Conservation (phyloP, 371 early-diverging fungal species). For the Neoconidiobolus thromboides region DNA sequence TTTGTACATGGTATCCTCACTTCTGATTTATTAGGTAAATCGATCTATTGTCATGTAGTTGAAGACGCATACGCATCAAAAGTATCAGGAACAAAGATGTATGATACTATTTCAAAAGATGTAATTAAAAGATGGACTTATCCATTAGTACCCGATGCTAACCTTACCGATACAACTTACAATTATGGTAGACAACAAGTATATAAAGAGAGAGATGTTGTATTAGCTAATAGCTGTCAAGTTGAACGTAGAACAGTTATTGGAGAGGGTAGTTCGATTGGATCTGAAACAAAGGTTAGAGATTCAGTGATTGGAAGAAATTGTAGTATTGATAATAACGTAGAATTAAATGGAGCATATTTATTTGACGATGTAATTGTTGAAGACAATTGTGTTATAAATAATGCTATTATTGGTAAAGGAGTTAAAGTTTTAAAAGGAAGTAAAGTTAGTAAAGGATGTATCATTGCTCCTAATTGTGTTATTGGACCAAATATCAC, state of each 20-base stretch:
- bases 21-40: constrained; percentile 73
- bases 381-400: constrained; percentile 36
- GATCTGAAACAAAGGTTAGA: constrained; percentile 42
- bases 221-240: constrained; percentile 20
- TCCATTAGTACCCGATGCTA: constrained; percentile 83
- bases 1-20: constrained; percentile 83
- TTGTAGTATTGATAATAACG: constrained; percentile 43
- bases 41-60: constrained; percentile 66
- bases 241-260: constrained; percentile 43
- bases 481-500: constrained; percentile 53
- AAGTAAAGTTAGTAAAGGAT: constrained; percentile 42
- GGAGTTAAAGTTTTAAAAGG: constrained; percentile 39
- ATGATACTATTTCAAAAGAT: constrained; percentile 71
- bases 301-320: constrained; percentile 68
- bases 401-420: constrained; percentile 52
- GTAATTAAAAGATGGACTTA: constrained; percentile 80
- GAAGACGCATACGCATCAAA: constrained; percentile 65
- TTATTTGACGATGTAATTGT: constrained; percentile 64
- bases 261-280: constrained; percentile 55
- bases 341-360: constrained; percentile 49
- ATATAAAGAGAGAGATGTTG: constrained; percentile 63
- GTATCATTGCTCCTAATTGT: constrained; percentile 47
- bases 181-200: constrained; percentile 53
- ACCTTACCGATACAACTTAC: constrained; percentile 47
- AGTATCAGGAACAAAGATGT: constrained; percentile 60